Evolutionary conservation across 2,329 filamentous ascomycete species (phyloP), one percentile per base, ranked within the genome.

Genomic region (Graphilbum fragrans): DNA sequence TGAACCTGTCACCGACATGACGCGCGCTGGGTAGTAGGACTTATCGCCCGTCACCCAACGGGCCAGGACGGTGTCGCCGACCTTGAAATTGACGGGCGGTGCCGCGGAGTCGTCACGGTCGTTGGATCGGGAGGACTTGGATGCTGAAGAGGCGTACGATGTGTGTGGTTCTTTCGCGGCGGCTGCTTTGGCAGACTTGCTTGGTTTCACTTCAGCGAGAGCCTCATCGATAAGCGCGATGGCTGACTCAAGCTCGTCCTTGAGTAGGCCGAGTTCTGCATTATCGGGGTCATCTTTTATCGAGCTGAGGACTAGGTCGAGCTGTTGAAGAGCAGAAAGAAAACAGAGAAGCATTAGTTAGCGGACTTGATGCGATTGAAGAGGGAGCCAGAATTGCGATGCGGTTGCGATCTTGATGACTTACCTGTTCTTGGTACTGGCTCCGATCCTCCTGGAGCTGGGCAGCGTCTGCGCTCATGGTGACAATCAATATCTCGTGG

Each of bases 1-100:
- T 9, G 87, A 94, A 44, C 92, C 92, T 19, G 90, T 95, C 53
- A 95, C 88, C 40, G 84, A 88, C 39, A 86, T 90, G 60, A 98
- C 94, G 54, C 86, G 81, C 34, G 88, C 92, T 36, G 86, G 82
- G 64, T 96, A 96, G 64, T 88, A 95, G 20, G 75, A 74, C 55
- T 84, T 86, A 61, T 98, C 92, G 41, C 86, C 87, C 10, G 86
- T 83, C 37, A 82, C 66, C 86, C 88, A 98, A 62, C 90, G 88
- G 37, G 90, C 92, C 60, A 92, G 70, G 41, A 95, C 84, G 25
- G 70, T 83, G 55, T 98, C 92, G 57, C 94, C 94, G 49, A 94
- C 85, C 43, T 82, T 76, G 63, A 88, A 94, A 10, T 70, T 70
- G 3, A 70, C 59, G 25, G 72, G 59, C 29, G 46, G 41, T 18